Conservation (phyloP, 257 asterid genomes). For the Pogostemon cablin region DNA sequence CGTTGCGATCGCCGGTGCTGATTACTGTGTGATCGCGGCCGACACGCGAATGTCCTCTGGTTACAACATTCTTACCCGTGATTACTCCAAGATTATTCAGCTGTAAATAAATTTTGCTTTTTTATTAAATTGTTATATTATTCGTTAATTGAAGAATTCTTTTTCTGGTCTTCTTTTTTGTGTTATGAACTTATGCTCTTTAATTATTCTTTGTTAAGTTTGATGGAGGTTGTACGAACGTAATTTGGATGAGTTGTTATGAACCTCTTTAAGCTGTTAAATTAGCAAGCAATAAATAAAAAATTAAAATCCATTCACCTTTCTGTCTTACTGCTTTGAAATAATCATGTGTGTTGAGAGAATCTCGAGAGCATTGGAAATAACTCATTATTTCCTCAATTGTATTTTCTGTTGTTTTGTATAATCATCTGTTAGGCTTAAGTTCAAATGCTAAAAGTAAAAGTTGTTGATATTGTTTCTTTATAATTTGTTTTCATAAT, state of each 20-base stretch:
- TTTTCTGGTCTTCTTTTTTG: conserved; percentile 1
- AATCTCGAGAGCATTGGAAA: neutral
- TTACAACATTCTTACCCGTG: conserved; percentile 80
- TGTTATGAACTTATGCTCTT: neutral
- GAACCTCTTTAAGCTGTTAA: conserved; percentile 8
- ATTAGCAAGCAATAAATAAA: neutral
- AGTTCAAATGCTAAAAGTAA: conserved; percentile 2
- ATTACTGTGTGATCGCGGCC: conserved; percentile 94
- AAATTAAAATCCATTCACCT: conserved; percentile 2
- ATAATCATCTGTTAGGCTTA: conserved; percentile 1
- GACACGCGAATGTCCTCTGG: conserved; percentile 95
- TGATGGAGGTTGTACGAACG: neutral
- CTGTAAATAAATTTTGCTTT: conserved; percentile 47
- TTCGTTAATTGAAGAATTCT: neutral
- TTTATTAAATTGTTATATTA: neutral
- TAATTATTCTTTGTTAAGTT: conserved; percentile 2
- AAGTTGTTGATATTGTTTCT: neutral
- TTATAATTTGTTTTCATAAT: neutral
- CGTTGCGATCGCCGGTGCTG: conserved; percentile 92
- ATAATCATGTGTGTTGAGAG: neutral
- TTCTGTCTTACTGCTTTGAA: neutral
- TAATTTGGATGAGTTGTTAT: conserved; percentile 11
- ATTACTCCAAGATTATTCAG: conserved; percentile 84
- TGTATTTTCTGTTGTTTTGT: neutral
- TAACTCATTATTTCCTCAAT: neutral